phyloP scores from a whole-genome alignment of 768 basidiomycete genomes.

The Agaricus sinodeliciosus region DNA sequence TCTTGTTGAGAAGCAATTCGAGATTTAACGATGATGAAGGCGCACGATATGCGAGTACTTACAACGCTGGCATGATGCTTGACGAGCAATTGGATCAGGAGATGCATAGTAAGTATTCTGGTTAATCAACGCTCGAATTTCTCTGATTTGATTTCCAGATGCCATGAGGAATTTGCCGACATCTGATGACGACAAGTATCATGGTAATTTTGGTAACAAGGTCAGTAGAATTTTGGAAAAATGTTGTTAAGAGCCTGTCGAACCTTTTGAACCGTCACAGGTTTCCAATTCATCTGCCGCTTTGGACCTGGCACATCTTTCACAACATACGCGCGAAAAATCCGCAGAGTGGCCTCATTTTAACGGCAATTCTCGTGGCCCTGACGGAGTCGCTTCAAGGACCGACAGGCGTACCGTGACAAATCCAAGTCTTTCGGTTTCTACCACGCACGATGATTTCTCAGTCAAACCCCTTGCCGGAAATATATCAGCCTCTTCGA shows the following conservation, averaged over 20 bases:
- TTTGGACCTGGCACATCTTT: constrained; percentile 84
- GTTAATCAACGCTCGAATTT: constrained; percentile 5
- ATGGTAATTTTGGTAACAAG: constrained; percentile 55
- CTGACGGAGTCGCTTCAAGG: constrained; percentile 50
- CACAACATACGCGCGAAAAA: constrained; percentile 73
- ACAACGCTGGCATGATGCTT: constrained; percentile 84
- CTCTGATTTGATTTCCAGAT: constrained; percentile 37
- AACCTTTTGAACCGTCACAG: constrained; percentile 26
- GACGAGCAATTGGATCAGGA: constrained; percentile 92
- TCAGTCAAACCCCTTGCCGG: constrained; percentile 34
- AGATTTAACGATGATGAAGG: constrained; percentile 57
- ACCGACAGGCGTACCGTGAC: constrained; percentile 67
- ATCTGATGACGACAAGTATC: constrained; percentile 85
- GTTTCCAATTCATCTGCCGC: constrained; percentile 88
- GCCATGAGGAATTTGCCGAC: constrained; percentile 85
- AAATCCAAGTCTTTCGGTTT: constrained; percentile 63
- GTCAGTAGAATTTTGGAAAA: constrained; percentile 28
- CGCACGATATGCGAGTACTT: constrained; percentile 51
- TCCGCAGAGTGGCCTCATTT: constrained; percentile 96
- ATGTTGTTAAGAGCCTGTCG: constrained; percentile 2
- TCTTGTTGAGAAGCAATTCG: constrained; percentile 42
- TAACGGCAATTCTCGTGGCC: constrained; percentile 51
- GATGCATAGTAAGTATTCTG: constrained; percentile 73
- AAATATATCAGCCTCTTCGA: constrained; percentile 51
- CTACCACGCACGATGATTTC: constrained; percentile 46